A percentile compares a stretch with the other conserved stretches of the same genome.
These are phyloP conservation scores for Carallia pectinifolia DNA, from an alignment of 345 rosid genomes.

Conservation along the genomic window DNA sequence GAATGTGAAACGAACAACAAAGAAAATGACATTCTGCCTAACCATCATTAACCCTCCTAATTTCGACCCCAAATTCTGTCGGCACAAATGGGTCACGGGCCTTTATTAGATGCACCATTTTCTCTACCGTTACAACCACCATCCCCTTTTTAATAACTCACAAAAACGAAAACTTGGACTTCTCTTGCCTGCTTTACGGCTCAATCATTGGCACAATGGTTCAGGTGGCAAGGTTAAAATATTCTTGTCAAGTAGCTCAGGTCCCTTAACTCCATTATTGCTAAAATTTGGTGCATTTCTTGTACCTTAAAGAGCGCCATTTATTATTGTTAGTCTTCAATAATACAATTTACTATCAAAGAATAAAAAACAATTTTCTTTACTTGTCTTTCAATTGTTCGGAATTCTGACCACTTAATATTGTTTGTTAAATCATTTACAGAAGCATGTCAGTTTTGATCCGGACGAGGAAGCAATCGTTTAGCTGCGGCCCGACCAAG, in stretches of 20 bases:
- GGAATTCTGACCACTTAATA: background rate
- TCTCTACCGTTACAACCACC: constrained; percentile 14
- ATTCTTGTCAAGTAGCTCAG: background rate
- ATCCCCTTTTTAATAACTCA: background rate
- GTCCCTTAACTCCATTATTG: background rate
- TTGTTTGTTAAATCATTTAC: constrained; percentile 15
- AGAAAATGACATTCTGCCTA: constrained; percentile 8
- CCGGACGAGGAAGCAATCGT: constrained; percentile 16
- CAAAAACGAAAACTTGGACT: background rate
- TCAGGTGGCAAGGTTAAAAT: background rate
- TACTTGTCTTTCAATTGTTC: background rate
- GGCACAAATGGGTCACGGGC: constrained; percentile 12
- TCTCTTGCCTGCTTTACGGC: background rate
- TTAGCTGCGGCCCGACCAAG: background rate
- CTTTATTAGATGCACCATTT: background rate
- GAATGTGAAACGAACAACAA: background rate
- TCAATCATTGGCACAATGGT: background rate
- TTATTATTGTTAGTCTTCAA: background rate
- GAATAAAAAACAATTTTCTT: background rate
- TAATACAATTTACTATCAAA: background rate
- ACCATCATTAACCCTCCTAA: too few species aligned
- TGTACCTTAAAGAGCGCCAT: background rate
- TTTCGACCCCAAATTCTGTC: background rate
- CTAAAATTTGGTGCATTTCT: background rate
- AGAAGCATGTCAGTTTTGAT: constrained; percentile 38